phyloP scores from a whole-genome alignment of 257 asterid species.

The Solanum paucissectum region DNA sequence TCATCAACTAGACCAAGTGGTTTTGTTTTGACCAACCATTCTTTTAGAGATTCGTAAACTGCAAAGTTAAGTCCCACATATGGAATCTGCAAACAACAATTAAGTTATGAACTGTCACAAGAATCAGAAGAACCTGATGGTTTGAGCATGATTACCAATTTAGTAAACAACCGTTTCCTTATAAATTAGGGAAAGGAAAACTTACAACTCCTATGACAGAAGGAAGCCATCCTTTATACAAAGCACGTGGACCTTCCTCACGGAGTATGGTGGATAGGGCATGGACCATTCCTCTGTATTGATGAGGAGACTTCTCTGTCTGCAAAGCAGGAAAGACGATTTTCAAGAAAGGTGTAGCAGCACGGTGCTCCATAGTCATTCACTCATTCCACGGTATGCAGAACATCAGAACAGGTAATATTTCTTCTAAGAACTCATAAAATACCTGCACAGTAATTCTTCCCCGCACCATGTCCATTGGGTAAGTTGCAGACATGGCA shows the following conservation, averaged over 20 bases:
- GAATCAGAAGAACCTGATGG: background rate
- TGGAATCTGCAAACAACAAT: slow-evolving; percentile 59
- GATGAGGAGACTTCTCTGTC: slow-evolving; percentile 85
- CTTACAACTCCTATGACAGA: slow-evolving; percentile 99
- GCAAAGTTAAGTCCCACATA: slow-evolving; percentile 98
- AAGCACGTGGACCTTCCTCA: slow-evolving; percentile 92
- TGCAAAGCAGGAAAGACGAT: slow-evolving; percentile 23
- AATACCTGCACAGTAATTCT: slow-evolving; percentile 93
- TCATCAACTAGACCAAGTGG: slow-evolving; percentile 66
- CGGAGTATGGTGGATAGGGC: slow-evolving; percentile 95
- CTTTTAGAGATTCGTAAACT: slow-evolving; percentile 93
- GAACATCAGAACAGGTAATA: background rate
- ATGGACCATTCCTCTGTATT: slow-evolving; percentile 90
- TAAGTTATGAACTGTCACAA: background rate
- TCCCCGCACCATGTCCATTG: slow-evolving; percentile 99
- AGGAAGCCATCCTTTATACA: slow-evolving; percentile 99
- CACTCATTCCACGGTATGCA: background rate
- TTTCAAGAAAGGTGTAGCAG: background rate
- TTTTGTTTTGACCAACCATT: slow-evolving; percentile 60
- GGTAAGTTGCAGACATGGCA: slow-evolving; percentile 99
- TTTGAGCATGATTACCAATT: background rate
- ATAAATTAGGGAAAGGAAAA: slow-evolving; percentile 4
- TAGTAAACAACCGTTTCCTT: background rate
- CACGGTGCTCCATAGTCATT: background rate
- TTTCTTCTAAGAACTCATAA: background rate